Evolutionary conservation across 2,329 filamentous ascomycete species (phyloP).

Genomic region (Neophaeococcomyces mojaviensis): DNA sequence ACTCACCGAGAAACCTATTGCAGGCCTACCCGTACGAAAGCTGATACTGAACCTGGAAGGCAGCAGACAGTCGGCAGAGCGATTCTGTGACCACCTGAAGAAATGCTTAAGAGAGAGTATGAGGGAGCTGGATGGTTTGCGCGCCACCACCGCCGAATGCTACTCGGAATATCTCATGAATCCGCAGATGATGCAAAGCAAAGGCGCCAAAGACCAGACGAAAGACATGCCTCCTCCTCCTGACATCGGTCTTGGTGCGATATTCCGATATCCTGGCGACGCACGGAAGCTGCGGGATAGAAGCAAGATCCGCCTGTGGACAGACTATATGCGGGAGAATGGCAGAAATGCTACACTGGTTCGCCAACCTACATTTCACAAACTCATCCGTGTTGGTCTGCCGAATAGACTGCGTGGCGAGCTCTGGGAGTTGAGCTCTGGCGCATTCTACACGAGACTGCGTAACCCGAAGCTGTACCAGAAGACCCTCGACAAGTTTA

Average conservation of each 20-base stretch:
- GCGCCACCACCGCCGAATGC: constrained; percentile 71
- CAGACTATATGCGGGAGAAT: constrained; percentile 91
- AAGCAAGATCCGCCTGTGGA: constrained; percentile 96
- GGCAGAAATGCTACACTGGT: constrained; percentile 87
- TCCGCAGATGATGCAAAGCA: constrained; percentile 34
- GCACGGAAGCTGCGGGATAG: constrained; percentile 86
- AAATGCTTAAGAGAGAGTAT: constrained; percentile 79
- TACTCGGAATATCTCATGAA: constrained; percentile 78
- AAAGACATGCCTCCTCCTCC: constrained; percentile 49
- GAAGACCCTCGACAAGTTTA: constrained; percentile 76
- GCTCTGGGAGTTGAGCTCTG: constrained; percentile 91
- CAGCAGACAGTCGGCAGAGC: constrained; percentile 79
- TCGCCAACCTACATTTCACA: constrained; percentile 94
- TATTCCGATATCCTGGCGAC: constrained; percentile 93
- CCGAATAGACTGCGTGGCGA: constrained; percentile 90
- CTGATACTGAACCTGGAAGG: constrained; percentile 88
- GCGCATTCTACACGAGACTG: constrained; percentile 79
- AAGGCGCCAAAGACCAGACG: constrained; percentile 50
- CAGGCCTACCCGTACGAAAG: constrained; percentile 62
- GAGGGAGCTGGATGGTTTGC: constrained; percentile 77
- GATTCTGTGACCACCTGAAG: constrained; percentile 94
- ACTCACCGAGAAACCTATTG: constrained; percentile 11
- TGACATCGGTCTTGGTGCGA: constrained; percentile 87
- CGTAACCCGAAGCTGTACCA: constrained; percentile 76
- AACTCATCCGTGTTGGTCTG: constrained; percentile 88